Evolutionary conservation across 2,329 filamentous ascomycete species (phyloP).

Genomic region (Penicillium griseofulvum): DNA sequence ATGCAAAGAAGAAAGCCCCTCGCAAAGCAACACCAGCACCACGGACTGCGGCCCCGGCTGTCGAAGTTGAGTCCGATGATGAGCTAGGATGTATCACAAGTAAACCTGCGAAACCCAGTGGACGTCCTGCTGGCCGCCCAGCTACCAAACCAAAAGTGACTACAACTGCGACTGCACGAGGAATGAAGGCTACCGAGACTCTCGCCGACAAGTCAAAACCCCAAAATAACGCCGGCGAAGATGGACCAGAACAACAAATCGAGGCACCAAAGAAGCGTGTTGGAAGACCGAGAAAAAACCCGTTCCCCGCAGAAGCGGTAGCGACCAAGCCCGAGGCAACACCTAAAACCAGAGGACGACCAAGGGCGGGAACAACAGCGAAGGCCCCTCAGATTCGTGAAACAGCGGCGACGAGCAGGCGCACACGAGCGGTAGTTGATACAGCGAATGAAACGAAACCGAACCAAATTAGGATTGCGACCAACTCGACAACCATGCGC

Average conservation of each 20-base stretch:
- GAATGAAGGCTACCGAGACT: slow-evolving; percentile 11
- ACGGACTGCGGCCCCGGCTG: not conserved
- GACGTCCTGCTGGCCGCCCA: slow-evolving; percentile 9
- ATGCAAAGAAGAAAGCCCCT: slow-evolving; percentile 11
- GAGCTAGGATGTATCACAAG: slow-evolving; percentile 22
- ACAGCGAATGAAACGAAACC: slow-evolving; percentile 14
- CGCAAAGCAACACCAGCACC: not conserved
- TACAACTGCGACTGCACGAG: not conserved
- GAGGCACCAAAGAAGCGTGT: slow-evolving; percentile 20
- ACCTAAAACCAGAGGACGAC: slow-evolving; percentile 31
- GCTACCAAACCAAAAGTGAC: slow-evolving; percentile 11
- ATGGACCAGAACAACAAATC: not conserved
- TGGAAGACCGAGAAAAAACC: slow-evolving; percentile 21
- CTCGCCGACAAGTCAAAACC: not conserved
- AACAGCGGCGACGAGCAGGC: slow-evolving; percentile 13
- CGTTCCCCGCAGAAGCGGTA: slow-evolving; percentile 9
- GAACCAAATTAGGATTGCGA: slow-evolving; percentile 28
- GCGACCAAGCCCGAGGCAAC: slow-evolving; percentile 13
- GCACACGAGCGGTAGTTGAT: slow-evolving; percentile 10
- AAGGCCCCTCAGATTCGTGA: slow-evolving; percentile 13
- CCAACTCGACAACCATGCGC: slow-evolving; percentile 28
- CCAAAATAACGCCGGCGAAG: slow-evolving; percentile 1
- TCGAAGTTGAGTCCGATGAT: slow-evolving; percentile 19
- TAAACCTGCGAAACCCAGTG: slow-evolving; percentile 13
- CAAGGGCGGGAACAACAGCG: slow-evolving; percentile 22